A percentile compares a stretch with the other conserved stretches of the same genome.
These are phyloP conservation scores for Atkinsonella hypoxylon DNA, from an alignment of 2,329 filamentous ascomycete genomes.

Conservation along the genomic window DNA sequence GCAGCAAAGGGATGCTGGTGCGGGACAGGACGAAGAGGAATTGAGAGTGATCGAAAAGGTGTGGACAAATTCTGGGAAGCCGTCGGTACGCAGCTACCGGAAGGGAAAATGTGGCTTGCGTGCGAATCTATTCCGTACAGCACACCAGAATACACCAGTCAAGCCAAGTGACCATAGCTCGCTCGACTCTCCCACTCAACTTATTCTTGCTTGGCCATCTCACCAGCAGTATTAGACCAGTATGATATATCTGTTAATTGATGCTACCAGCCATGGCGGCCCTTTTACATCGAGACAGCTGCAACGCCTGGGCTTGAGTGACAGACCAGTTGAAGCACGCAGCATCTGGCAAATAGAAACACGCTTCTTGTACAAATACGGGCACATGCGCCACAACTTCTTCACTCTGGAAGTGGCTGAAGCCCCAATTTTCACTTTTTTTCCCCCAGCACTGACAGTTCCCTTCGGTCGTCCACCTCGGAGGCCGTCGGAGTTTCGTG, in stretches of 20 bases:
- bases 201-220: neutral
- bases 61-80: constrained; percentile 11
- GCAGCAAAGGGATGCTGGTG: constrained; percentile 12
- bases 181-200: neutral
- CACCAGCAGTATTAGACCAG: no score
- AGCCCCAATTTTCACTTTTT: constrained; percentile 8
- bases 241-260: neutral
- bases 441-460: constrained; percentile 4
- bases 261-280: neutral
- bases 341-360: constrained; percentile 1
- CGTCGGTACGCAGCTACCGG: constrained; percentile 8
- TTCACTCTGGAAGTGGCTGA: constrained; percentile 8
- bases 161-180: no score
- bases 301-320: neutral
- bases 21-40: constrained; percentile 8
- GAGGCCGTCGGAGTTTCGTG: constrained; percentile 19
- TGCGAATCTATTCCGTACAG: neutral
- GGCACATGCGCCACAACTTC: constrained; percentile 9
- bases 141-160: no score
- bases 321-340: neutral
- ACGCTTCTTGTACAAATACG: neutral
- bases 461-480: constrained; percentile 15
- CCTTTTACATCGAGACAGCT: neutral
- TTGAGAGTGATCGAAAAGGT: constrained; percentile 4
- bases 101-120: constrained; percentile 5